Evolutionary conservation across 148 eudicot species (phyloP).

Genomic region (Chenopodium album): DNA sequence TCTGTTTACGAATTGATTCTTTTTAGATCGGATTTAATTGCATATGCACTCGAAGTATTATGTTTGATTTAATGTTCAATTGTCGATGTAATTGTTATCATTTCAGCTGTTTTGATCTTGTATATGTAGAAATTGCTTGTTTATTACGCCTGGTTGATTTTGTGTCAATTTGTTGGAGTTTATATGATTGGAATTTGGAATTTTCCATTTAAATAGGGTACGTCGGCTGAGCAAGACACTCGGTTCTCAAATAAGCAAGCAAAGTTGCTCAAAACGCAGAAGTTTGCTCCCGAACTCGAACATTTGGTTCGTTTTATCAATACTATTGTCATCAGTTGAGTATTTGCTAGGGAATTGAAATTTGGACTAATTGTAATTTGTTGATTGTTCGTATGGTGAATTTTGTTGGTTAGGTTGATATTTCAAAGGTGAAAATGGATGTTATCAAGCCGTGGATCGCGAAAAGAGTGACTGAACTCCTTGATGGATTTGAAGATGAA

Average conservation of each 20-base stretch:
- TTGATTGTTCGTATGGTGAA: background rate
- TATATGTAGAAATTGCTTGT: background rate
- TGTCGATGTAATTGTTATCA: background rate
- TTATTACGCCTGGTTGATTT: background rate
- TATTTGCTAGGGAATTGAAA: background rate
- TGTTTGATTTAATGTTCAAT: background rate
- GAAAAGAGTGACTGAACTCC: conserved; percentile 74
- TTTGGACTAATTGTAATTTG: background rate
- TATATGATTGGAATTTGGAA: conserved; percentile 10
- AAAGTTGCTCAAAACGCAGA: conserved; percentile 89
- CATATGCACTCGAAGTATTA: background rate
- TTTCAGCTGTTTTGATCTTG: background rate
- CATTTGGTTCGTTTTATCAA: conserved; percentile 55
- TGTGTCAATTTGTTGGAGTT: background rate
- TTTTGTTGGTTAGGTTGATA: conserved; percentile 62
- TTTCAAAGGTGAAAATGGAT: conserved; percentile 91
- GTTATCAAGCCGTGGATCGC: conserved; percentile 96
- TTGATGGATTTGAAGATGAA: conserved; percentile 97
- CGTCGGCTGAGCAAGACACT: conserved; percentile 97
- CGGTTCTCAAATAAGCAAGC: conserved; percentile 97
- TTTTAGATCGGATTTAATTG: background rate
- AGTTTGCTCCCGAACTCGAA: conserved; percentile 85
- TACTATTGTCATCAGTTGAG: background rate
- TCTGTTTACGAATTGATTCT: background rate
- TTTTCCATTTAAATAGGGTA: conserved; percentile 50